Conservation (phyloP, 1,284 basidiomycete genomes). For the Moesziomyces globuligerus region DNA sequence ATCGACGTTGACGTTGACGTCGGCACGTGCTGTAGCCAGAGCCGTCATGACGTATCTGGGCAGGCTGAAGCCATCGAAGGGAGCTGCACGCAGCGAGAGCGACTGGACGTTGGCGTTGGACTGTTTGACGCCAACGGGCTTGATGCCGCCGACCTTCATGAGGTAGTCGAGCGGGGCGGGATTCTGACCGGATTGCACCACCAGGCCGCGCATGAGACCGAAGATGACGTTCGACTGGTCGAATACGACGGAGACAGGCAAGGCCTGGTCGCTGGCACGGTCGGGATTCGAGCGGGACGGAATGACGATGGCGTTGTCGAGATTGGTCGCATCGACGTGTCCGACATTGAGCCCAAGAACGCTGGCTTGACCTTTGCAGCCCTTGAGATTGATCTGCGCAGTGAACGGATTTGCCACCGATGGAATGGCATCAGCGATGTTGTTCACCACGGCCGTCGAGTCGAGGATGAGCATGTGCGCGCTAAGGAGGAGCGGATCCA, state of each 20-base stretch:
- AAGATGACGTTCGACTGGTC: constrained; percentile 78
- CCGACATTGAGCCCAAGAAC: constrained; percentile 76
- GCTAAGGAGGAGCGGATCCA: constrained; percentile 72
- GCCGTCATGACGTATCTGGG: constrained; percentile 75
- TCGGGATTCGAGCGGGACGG: constrained; percentile 64
- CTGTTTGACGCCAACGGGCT: constrained; percentile 7
- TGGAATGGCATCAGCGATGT: constrained; percentile 76
- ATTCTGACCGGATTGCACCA: constrained; percentile 74
- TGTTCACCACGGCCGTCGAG: constrained; percentile 75
- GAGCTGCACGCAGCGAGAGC: constrained; percentile 68
- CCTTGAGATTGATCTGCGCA: constrained; percentile 73
- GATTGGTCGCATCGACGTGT: constrained; percentile 72
- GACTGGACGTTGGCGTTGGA: constrained; percentile 34
- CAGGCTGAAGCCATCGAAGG: constrained; percentile 74
- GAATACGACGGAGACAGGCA: constrained; percentile 74
- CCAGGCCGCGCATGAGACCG: constrained; percentile 76
- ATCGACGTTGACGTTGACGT: constrained; percentile 73
- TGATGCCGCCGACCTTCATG: constrained; percentile 6
- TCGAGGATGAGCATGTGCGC: constrained; percentile 74
- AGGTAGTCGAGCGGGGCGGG: constrained; percentile 73
- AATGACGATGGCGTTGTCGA: constrained; percentile 70
- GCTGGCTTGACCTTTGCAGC: constrained; percentile 74
- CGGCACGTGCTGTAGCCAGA: constrained; percentile 75
- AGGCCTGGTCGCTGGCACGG: constrained; percentile 73
- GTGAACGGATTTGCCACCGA: constrained; percentile 77